Evolutionary conservation across 1,139 yeast species (phyloP).

Genomic region (Sugiyamaella castrensis): DNA sequence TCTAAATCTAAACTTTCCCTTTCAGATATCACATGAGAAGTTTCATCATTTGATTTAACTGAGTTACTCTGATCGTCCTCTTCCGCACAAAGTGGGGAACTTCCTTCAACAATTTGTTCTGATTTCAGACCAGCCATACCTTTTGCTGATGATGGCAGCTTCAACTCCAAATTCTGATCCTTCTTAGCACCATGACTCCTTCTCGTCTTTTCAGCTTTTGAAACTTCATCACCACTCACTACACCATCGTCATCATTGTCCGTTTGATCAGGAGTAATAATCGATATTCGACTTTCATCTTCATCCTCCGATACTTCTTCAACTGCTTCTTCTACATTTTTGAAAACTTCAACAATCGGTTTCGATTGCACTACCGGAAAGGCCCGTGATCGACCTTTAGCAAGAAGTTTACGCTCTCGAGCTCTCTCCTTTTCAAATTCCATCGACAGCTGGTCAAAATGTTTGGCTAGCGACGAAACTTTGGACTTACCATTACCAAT

Average conservation of each 20-base stretch:
- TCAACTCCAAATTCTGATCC: no score
- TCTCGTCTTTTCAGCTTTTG: not conserved
- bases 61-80: no score
- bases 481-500: conserved; percentile 21
- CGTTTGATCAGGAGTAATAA: conserved; percentile 2
- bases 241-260: conserved; percentile 23
- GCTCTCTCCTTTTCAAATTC: conserved; percentile 91
- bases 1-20: not conserved
- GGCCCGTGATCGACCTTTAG: conserved; percentile 65
- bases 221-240: conserved; percentile 10
- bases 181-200: no score
- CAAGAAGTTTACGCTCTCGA: conserved; percentile 62
- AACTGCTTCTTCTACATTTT: conserved; percentile 87
- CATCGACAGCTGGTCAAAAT: conserved; percentile 73
- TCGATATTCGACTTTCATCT: conserved; percentile 9
- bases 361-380: conserved; percentile 71
- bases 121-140: no score
- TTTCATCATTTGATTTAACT: not conserved
- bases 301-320: conserved; percentile 65
- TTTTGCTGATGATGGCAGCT: no score
- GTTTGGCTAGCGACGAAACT: conserved; percentile 46
- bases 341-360: conserved; percentile 90
- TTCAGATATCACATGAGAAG: not conserved
- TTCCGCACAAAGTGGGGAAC: no score
- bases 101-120: no score